Evolutionary conservation across 2,329 filamentous ascomycete genomes (phyloP).

Genomic region (Xylariaceae sp.): DNA sequence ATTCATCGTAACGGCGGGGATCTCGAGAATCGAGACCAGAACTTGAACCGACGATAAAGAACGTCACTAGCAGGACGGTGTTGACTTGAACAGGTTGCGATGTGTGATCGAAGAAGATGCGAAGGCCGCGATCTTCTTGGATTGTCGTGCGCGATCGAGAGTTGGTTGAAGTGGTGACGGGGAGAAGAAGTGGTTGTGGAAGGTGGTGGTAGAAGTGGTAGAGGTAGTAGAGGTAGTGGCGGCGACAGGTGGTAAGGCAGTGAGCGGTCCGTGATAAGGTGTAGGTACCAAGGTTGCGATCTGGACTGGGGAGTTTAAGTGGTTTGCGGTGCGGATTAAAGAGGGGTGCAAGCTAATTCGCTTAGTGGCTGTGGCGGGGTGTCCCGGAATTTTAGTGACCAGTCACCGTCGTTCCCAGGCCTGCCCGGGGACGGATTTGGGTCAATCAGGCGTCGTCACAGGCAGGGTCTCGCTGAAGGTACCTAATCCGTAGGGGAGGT

Average conservation of each 20-base stretch:
- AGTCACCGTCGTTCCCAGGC: background rate
- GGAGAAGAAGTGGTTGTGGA: no score
- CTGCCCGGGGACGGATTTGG: background rate
- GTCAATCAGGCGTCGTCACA: conserved; percentile 7
- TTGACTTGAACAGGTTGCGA: no score
- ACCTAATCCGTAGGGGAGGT: no score
- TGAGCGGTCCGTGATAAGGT: conserved; percentile 2
- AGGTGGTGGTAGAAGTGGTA: no score
- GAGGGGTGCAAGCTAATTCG: conserved; percentile 17
- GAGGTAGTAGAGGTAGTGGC: conserved; percentile 5
- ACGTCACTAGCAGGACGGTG: background rate
- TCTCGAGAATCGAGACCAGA: conserved; percentile 1
- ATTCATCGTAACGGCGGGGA: conserved; percentile 61
- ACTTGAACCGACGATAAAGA: background rate
- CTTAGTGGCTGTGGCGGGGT: conserved; percentile 15
- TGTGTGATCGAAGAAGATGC: no score
- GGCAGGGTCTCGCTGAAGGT: conserved; percentile 1
- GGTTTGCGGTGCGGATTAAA: background rate
- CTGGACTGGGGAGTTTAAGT: conserved; percentile 12
- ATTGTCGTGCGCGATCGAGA: no score
- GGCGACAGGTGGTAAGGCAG: background rate
- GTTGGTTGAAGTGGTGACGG: no score
- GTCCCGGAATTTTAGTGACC: background rate
- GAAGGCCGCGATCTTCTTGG: no score
- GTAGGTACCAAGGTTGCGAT: background rate